phyloP scores from a whole-genome alignment of 2,329 filamentous ascomycete genomes.

The Colletotrichum gloeosporioides region DNA sequence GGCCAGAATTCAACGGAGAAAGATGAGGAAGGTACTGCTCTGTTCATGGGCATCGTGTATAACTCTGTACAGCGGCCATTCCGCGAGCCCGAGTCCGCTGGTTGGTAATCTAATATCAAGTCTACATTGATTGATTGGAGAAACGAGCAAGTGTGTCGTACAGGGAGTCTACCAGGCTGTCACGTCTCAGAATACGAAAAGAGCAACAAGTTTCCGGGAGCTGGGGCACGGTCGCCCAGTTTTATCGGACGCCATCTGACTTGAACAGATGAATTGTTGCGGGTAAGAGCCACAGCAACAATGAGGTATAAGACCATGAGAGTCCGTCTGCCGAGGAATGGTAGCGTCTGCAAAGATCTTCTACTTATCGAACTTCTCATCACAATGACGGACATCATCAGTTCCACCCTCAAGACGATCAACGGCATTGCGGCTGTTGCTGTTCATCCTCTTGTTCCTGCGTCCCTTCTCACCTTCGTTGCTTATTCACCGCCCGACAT shows the following conservation, averaged over 20 bases:
- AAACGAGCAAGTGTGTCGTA: not conserved
- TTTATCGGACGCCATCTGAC: not conserved
- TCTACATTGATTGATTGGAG: not conserved
- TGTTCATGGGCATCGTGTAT: not conserved
- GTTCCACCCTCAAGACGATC: not conserved
- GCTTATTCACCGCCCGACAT: not conserved
- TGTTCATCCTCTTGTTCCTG: not conserved
- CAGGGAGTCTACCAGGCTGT: not conserved
- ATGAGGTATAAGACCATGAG: not conserved
- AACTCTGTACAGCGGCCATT: not conserved
- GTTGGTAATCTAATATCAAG: not conserved
- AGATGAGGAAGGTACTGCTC: not conserved
- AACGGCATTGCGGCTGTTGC: not conserved
- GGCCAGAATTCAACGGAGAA: not conserved
- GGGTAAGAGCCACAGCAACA: not conserved
- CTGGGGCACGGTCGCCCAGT: not conserved
- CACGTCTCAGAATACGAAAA: not conserved
- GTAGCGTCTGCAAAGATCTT: fast-evolving
- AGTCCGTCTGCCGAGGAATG: not conserved
- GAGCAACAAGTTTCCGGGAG: not conserved
- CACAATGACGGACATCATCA: not conserved
- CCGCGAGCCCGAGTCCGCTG: not conserved
- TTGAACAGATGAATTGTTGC: not conserved
- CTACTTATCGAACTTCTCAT: not conserved
- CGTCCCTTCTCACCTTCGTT: not conserved